These are phyloP conservation scores for Colletotrichum aenigma DNA, from an alignment of 2,329 filamentous ascomycete species.

Conservation along the genomic window DNA sequence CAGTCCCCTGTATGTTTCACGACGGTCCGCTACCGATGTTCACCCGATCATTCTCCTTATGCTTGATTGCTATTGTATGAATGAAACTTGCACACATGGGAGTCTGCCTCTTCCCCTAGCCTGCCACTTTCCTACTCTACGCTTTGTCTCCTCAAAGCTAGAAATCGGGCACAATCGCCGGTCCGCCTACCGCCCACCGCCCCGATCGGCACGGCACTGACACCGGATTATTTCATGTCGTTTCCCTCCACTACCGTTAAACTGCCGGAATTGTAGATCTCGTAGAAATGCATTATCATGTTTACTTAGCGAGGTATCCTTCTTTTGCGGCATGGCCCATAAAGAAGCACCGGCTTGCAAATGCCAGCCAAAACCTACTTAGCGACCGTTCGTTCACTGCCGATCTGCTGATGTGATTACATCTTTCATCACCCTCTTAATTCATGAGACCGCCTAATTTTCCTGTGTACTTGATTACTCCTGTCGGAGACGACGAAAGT, in stretches of 20 bases:
- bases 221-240: too few relatives aligned
- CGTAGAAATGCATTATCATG: background rate
- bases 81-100: background rate
- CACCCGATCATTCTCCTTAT: background rate
- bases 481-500: too few relatives aligned
- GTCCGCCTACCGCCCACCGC: background rate
- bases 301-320: too few relatives aligned
- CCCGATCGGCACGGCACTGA: background rate
- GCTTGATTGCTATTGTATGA: background rate
- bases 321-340: too few relatives aligned
- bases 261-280: background rate
- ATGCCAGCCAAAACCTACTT: too few relatives aligned
- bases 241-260: background rate
- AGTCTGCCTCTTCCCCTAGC: background rate
- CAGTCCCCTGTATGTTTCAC: background rate
- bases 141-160: background rate
- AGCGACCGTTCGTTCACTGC: too few relatives aligned
- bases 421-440: too few relatives aligned
- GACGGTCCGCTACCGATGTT: background rate
- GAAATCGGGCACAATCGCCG: background rate
- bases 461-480: too few relatives aligned
- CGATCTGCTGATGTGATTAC: too few relatives aligned
- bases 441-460: too few relatives aligned
- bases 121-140: background rate
- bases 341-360: too few relatives aligned